Base-by-base conservation (phyloP, 192 early-diverging fungal species). In the Glomus cerebriforme region DNA sequence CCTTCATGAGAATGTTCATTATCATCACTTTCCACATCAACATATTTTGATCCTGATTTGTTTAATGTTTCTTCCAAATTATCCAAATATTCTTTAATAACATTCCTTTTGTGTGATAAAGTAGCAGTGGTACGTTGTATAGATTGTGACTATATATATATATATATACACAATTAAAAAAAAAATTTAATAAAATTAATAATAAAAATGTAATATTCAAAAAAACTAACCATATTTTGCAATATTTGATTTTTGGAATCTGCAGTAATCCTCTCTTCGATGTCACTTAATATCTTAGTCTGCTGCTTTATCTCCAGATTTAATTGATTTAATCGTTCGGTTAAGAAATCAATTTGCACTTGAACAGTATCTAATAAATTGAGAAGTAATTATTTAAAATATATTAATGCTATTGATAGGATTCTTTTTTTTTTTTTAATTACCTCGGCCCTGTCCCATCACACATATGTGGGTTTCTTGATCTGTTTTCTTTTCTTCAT, bases 61-160 rank as follows among this genome's bases (percentile, higher is more conserved):
- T 35, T 70, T 22, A 70, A 5, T n/a, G 13, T 49, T 75, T 60
- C 32, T 35, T 62, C 58, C 0, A 87, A 43, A 19, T 79, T 75
- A 31, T 69, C 73, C 15, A 87, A 59, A 60, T 85, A 84, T 6
- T 79, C 70, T 54, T 88, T 80, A 66, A 93, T 82, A 2, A 89
- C 65, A 10, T 82, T 83, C 73, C 91, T 88, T 71, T 93, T 93
- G 71, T 91, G 88, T 76, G 85, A 86, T 39, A 94, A 77, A 34
- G 85, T 83, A 12, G 80, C 80, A n/a, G 90, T 84, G 73, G 91
- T 90, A 68, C 90, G 84, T 6, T 84, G 82, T 76, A 92, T 90
- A 19, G 75, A 70, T 49, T 85, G 79, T 58, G 87, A 90, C 87
- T 91, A 78, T n/a, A n/a, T n/a, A n/a, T n/a, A n/a, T n/a, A n/a